Evolutionary conservation across 371 early-diverging fungal genomes (phyloP).

Genomic region (Mucor indicus): DNA sequence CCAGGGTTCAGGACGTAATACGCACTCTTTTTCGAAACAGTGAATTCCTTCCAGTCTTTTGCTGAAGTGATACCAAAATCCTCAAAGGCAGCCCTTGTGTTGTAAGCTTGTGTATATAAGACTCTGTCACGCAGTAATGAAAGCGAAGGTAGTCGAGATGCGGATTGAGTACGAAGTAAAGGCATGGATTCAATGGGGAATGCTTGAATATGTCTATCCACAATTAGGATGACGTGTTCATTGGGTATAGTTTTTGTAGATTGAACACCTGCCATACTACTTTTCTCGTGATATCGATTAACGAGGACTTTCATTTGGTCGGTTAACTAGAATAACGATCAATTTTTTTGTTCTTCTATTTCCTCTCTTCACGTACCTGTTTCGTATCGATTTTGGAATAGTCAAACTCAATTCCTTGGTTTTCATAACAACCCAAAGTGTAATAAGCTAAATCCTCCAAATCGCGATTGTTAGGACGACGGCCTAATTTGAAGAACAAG

Average conservation of each 20-base stretch:
- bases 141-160: conserved; percentile 81
- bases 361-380: no score
- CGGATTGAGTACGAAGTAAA: conserved; percentile 60
- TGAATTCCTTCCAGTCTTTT: conserved; percentile 33
- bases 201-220: conserved; percentile 77
- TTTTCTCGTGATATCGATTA: conserved; percentile 23
- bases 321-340: conserved; percentile 19
- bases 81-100: conserved; percentile 3
- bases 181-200: conserved; percentile 89
- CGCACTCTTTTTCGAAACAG: conserved; percentile 49
- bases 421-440: conserved; percentile 59
- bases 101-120: conserved; percentile 21
- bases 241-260: conserved; percentile 14
- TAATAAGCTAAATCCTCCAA: conserved; percentile 74
- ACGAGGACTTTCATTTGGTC: conserved; percentile 15
- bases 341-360: no score
- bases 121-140: conserved; percentile 73
- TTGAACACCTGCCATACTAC: conserved; percentile 10
- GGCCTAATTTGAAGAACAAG: conserved; percentile 56
- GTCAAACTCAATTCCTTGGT: conserved; percentile 43
- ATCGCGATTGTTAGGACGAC: conserved; percentile 39
- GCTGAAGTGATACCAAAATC: conserved; percentile 1
- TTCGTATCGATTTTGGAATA: conserved; percentile 54
- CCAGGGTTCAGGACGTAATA: conserved; percentile 90
- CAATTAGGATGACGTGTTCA: conserved; percentile 73